Percentiles rank a stretch among this genome's conserved stretches.
Conservation (phyloP, 345 rosid genomes). For the Abelmoschus esculentus region DNA sequence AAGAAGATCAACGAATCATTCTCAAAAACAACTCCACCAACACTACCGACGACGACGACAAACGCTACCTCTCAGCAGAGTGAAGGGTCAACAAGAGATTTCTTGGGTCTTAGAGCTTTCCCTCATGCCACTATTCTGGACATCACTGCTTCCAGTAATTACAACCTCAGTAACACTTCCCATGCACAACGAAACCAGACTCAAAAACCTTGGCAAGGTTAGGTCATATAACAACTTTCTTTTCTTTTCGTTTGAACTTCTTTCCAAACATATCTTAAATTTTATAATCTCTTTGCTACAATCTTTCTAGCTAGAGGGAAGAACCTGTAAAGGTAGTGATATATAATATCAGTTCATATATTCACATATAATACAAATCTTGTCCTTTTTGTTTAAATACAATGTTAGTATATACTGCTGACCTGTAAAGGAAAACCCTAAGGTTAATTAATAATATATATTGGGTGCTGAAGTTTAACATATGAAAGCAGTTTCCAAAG, state of each 20-base stretch:
- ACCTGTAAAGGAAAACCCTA: slow-evolving; percentile 4
- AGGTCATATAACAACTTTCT: neutral
- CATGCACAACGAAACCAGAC: slow-evolving; percentile 32
- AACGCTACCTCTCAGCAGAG: slow-evolving; percentile 18
- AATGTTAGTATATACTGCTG: neutral
- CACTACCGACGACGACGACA: neutral
- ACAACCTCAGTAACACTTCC: slow-evolving; percentile 33
- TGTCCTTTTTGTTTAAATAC: neutral
- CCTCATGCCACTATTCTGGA: slow-evolving; percentile 65
- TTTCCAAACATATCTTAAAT: neutral
- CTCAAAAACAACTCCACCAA: neutral
- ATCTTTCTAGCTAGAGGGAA: slow-evolving; percentile 48
- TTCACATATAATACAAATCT: slow-evolving; percentile 3
- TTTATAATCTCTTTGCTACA: neutral
- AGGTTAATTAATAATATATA: neutral
- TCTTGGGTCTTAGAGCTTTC: slow-evolving; percentile 69
- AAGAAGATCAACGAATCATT: slow-evolving; percentile 18
- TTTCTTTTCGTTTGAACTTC: neutral
- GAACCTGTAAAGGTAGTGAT: slow-evolving; percentile 13
- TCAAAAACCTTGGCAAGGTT: slow-evolving; percentile 11
- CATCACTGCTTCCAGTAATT: slow-evolving; percentile 52
- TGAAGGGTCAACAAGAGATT: slow-evolving; percentile 70
- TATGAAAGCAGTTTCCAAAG: neutral
- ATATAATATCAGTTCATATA: neutral
- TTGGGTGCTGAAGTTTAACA: neutral